A percentile compares a stretch with the other conserved stretches of the same genome.
Evolutionary conservation across 768 basidiomycete genomes (phyloP).

Genomic region (Coprinellus micaceus): DNA sequence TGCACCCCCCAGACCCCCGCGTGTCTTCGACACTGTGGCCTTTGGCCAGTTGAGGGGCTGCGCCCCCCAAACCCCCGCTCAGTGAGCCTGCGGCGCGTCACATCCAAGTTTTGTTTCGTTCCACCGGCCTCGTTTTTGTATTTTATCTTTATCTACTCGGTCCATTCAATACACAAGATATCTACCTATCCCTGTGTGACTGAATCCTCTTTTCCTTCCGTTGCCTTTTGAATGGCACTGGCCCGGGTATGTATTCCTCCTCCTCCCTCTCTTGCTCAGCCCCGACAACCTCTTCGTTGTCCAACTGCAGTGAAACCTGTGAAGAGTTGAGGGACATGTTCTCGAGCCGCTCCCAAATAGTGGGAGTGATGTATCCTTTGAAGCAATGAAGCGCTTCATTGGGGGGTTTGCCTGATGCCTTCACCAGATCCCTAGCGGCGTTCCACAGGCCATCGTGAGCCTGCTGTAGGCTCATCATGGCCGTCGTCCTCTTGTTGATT

Average conservation of each 20-base stretch:
- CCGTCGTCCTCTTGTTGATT: background rate
- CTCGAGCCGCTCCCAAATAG: background rate
- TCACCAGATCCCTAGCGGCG: background rate
- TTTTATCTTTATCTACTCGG: background rate
- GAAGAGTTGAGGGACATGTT: background rate
- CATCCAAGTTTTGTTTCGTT: no score
- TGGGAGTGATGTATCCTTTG: background rate
- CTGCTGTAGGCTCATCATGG: background rate
- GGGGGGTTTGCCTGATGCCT: background rate
- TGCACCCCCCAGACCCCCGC: background rate
- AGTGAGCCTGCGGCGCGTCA: no score
- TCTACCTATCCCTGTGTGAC: background rate
- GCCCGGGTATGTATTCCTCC: background rate
- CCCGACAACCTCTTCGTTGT: background rate
- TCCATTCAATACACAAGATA: background rate
- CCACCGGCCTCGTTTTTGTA: background rate
- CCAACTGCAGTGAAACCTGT: background rate
- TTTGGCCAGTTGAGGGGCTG: background rate
- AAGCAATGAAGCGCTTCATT: background rate
- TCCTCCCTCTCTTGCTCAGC: background rate
- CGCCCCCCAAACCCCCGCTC: slow-evolving; percentile 1
- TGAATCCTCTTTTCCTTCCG: background rate
- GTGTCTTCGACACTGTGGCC: background rate
- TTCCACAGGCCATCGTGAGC: background rate
- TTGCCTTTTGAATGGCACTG: background rate